Base-by-base conservation (phyloP, 129 eudicot species). In the Centrapalus pauciflorus region DNA sequence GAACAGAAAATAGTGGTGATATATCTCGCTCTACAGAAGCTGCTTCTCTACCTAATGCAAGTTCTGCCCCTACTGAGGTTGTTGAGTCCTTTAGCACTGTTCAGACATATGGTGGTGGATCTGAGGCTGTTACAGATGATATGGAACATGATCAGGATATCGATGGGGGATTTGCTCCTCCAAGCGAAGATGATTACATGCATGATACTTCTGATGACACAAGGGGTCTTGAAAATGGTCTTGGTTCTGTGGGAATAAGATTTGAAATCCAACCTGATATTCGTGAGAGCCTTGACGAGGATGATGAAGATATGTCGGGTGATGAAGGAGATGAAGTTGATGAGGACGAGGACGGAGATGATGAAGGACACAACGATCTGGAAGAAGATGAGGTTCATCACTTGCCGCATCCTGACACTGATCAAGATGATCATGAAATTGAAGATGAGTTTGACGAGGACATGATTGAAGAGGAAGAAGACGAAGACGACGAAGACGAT, bases 401-500 rank as follows among this genome's bases (percentile, higher is more conserved):
- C 66, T 74, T 94, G 67, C 86, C 90, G 2, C 97, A 86, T 77
- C 86, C 93, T 1, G 99, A 94, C 58, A 86, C 87, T 3, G 99
- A 94, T 78, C 95, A 83, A 73, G 99, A 93, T 74, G 98, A 88
- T 69, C 96, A 89, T 71, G 99, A 94, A 48, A 89, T 89, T 73
- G 99, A 89, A 76, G 99, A 93, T 74, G 99, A 89, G 65, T 94
- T 89, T 70, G 97, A 94, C 68, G 97, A 94, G 80, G 96, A 88
- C 58, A 88, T 94, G 51, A 76, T 89, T 78, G 99, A 94, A 66
- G 99, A 89, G 75, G 96, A 84, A 64, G 97, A 92, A 40, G 94
- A 66, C 13, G 85, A 81, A 23, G 99, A 93, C 24, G 96, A 89
- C 0, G 96, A 94, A 34, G 99, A 94, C 27, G 97, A 89, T 51